A percentile compares a stretch with the other conserved stretches of the same genome.
Conservation (phyloP, 352 stramenopile species). For the Thalassiosira exigua region DNA sequence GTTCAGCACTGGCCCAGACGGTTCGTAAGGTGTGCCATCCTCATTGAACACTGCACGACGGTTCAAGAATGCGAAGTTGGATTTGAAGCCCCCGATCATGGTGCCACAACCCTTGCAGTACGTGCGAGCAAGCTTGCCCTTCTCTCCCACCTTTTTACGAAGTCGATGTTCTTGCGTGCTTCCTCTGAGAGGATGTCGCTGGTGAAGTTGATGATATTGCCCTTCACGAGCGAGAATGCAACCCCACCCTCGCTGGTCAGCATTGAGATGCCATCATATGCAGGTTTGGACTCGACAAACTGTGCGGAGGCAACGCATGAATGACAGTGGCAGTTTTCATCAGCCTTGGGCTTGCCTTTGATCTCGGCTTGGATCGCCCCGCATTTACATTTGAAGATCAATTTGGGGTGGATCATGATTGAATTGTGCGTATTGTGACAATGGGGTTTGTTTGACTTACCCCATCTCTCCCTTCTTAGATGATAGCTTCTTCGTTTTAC, state of each 20-base stretch:
- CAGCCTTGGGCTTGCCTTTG: not conserved
- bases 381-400: conserved; percentile 46
- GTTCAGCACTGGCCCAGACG: conserved; percentile 7
- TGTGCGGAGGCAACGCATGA: conserved; percentile 28
- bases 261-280: conserved; percentile 22
- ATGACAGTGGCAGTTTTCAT: conserved; percentile 35
- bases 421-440: no score
- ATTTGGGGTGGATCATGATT: not conserved
- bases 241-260: conserved; percentile 1
- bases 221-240: not conserved
- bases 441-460: no score
- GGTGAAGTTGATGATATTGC: conserved; percentile 24
- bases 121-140: conserved; percentile 15
- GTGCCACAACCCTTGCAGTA: conserved; percentile 37
- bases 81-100: conserved; percentile 3
- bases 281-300: conserved; percentile 17
- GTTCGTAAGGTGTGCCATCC: conserved; percentile 8
- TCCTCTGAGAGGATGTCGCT: conserved; percentile 23
- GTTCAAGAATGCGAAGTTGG: conserved; percentile 22
- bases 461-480: no score
- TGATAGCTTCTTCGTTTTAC: no score
- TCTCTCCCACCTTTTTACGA: conserved; percentile 34
- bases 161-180: conserved; percentile 21
- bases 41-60: conserved; percentile 7
- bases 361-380: conserved; percentile 28